Conservation (phyloP, 148 eudicot species). For the Camellia japonica region DNA sequence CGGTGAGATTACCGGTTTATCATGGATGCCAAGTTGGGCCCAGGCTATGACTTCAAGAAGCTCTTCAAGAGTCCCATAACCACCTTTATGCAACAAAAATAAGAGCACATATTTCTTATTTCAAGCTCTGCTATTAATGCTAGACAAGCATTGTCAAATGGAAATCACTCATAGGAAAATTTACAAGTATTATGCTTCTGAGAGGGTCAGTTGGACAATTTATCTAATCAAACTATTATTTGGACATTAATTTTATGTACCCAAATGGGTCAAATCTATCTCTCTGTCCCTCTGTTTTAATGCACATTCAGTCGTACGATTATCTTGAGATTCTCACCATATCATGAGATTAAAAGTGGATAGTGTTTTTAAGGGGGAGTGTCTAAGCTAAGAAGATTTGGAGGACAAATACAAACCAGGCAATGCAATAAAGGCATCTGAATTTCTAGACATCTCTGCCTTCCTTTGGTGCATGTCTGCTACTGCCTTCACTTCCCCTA, state of each 20-base stretch:
- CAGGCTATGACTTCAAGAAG: conserved; percentile 77
- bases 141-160: too few species aligned
- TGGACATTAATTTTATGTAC: too few species aligned
- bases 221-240: too few species aligned
- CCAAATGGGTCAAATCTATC: too few species aligned
- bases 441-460: conserved; percentile 42
- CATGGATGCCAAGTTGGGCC: conserved; percentile 88
- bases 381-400: background rate
- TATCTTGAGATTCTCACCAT: too few species aligned
- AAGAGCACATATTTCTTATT: background rate
- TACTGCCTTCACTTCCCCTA: conserved; percentile 37
- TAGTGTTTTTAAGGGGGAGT: background rate
- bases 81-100: conserved; percentile 41
- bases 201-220: too few species aligned
- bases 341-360: background rate
- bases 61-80: conserved; percentile 86
- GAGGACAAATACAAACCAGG: conserved; percentile 27
- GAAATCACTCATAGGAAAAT: too few species aligned
- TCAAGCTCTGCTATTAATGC: background rate
- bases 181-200: too few species aligned
- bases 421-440: conserved; percentile 43
- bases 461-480: conserved; percentile 45
- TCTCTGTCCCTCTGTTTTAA: too few species aligned
- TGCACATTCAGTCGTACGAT: too few species aligned
- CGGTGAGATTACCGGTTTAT: conserved; percentile 54